phyloP scores from a whole-genome alignment of 2,329 filamentous ascomycete genomes.

The Ophiostoma angusticollis region DNA sequence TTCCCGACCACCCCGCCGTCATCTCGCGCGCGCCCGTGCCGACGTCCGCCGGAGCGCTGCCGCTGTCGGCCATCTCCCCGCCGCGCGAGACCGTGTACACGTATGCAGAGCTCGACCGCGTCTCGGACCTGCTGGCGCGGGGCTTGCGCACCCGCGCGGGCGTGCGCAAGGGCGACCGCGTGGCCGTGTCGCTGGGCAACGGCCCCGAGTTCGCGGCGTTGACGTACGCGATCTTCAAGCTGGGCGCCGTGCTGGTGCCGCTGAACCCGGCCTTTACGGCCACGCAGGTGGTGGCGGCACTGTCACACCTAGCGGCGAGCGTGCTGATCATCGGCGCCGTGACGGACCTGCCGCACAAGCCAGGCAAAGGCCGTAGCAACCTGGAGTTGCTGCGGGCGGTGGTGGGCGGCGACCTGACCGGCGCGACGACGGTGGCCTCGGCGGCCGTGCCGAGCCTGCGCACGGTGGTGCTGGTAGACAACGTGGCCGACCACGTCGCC shows the following conservation, averaged over 20 bases:
- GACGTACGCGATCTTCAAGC: slow-evolving; percentile 83
- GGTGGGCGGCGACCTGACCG: slow-evolving; percentile 29
- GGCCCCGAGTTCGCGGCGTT: slow-evolving; percentile 70
- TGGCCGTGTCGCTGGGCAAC: slow-evolving; percentile 80
- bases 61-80: background rate
- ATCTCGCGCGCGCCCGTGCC: slow-evolving; percentile 34
- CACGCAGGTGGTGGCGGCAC: slow-evolving; percentile 61
- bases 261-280: slow-evolving; percentile 83
- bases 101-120: slow-evolving; percentile 60
- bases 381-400: slow-evolving; percentile 32
- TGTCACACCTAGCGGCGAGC: slow-evolving; percentile 59
- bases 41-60: slow-evolving; percentile 7
- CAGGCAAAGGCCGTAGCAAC: slow-evolving; percentile 41
- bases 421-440: slow-evolving; percentile 17
- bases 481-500: slow-evolving; percentile 40
- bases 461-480: slow-evolving; percentile 66
- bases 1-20: slow-evolving; percentile 52
- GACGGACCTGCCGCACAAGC: slow-evolving; percentile 63
- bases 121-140: slow-evolving; percentile 63
- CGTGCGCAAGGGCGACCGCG: slow-evolving; percentile 68
- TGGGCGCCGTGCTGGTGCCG: slow-evolving; percentile 89
- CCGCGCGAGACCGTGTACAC: slow-evolving; percentile 50
- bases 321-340: slow-evolving; percentile 78
- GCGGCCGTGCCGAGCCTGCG: slow-evolving; percentile 54
- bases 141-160: slow-evolving; percentile 53